Evolutionary conservation across 2,329 filamentous ascomycete species (phyloP).

Genomic region (Pseudogymnoascus sp.): DNA sequence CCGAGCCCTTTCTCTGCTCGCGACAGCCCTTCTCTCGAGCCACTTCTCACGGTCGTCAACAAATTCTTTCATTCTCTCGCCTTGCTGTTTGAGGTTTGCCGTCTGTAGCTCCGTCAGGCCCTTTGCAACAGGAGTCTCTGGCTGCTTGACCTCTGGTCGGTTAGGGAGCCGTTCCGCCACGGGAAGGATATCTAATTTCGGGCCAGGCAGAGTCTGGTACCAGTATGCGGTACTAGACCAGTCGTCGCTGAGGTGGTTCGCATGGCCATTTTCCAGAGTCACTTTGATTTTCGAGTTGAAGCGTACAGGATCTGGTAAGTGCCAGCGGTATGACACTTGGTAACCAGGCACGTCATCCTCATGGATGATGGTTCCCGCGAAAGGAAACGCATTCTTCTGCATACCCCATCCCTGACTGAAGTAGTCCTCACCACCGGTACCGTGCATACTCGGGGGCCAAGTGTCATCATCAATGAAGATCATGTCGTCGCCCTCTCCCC

Average conservation of each 20-base stretch:
- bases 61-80: slow-evolving; percentile 19
- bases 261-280: slow-evolving; percentile 25
- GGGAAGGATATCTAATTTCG: slow-evolving; percentile 24
- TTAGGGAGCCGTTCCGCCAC: slow-evolving; percentile 20
- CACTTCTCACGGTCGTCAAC: slow-evolving; percentile 21
- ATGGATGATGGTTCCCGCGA: slow-evolving; percentile 28
- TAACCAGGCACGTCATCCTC: slow-evolving; percentile 28
- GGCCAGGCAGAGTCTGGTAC: slow-evolving; percentile 28
- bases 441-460: slow-evolving; percentile 29
- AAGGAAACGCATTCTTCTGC: slow-evolving; percentile 30
- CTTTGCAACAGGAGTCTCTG: slow-evolving; percentile 9
- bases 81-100: slow-evolving; percentile 15
- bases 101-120: background rate
- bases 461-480: slow-evolving; percentile 31
- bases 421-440: slow-evolving; percentile 29
- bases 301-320: slow-evolving; percentile 27
- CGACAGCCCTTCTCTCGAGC: slow-evolving; percentile 20
- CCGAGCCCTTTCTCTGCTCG: slow-evolving; percentile 15
- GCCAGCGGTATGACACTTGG: slow-evolving; percentile 29
- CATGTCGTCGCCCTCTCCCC: slow-evolving; percentile 31
- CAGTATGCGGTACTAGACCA: slow-evolving; percentile 29
- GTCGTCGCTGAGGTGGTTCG: slow-evolving; percentile 28
- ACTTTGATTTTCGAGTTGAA: slow-evolving; percentile 27
- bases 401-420: slow-evolving; percentile 30
- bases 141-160: slow-evolving; percentile 10